Base-by-base conservation (phyloP, 371 early-diverging fungal genomes). In the Mortierella polycephala region DNA sequence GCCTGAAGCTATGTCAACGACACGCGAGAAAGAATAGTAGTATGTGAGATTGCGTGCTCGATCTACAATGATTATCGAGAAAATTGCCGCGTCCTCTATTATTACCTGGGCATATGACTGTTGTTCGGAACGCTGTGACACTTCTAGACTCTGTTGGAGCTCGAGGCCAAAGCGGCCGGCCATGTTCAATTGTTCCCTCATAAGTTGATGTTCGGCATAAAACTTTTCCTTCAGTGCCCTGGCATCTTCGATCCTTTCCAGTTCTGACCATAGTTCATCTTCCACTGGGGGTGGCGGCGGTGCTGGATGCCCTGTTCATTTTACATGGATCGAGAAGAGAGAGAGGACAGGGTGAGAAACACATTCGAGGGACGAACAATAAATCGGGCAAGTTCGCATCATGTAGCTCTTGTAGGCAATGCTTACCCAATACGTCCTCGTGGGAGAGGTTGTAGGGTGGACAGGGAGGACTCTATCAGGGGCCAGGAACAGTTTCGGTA, bases 91-190 rank as follows among this genome's bases (percentile, higher is more conserved):
- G 46, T 46, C 10, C 20, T 3, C 16, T 14, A 12, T 47, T 7
- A n/a, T 69, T 67, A 82, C 82, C 72, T 81, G 82, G 39, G 74
- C 60, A 69, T 73, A 81, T 5, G 83, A 81, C 20, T 83, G 68
- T 46, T 64, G 56, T 30, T 83, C 81, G 8, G 73, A 75, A 30
- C 67, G 74, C 14, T 72, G 72, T 8, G 66, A 71, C n/a, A 69
- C 55, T 11, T 83, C 70, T 20, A 83, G 64, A 64, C 70, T 69
- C 37, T 86, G 79, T 68, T 88, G 88, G 21, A 90, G 69, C n/a
- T 88, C 89, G 16, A 90, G 75, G 6, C 90, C 90, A 62, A 89
- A 76, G 58, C 86, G 86, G 57, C 89, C 90, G 16, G 90, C 90
- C 21, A 88, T 83, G 66, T 89, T 88, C 50, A 90, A 65, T 65